Percentiles rank a stretch among this genome's conserved stretches.
Evolutionary conservation across 2,329 filamentous ascomycete species (phyloP).

Genomic region (Amylocarpus encephaloides): DNA sequence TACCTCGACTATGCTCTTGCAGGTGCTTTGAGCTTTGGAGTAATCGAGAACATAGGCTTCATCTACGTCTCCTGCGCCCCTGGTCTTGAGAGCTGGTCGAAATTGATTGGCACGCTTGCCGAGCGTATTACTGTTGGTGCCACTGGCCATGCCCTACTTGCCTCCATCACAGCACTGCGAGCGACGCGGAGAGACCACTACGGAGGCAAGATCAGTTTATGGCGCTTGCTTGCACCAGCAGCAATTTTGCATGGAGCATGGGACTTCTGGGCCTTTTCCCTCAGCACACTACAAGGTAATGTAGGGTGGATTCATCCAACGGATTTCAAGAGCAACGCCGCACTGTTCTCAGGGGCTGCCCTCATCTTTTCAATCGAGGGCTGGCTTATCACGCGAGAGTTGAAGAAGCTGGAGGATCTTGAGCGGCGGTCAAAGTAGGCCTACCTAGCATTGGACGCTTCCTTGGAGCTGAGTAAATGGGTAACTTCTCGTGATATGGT

Average conservation of each 20-base stretch:
- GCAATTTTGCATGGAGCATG: conserved; percentile 8
- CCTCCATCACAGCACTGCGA: conserved; percentile 10
- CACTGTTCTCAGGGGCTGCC: too few species aligned
- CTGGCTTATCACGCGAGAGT: too few species aligned
- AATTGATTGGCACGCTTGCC: conserved; percentile 1
- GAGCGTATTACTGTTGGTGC: too few species aligned
- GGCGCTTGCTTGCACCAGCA: conserved; percentile 8
- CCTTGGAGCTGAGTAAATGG: too few species aligned
- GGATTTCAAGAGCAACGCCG: neutral
- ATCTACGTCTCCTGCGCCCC: conserved; percentile 4
- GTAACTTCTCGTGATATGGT: too few species aligned
- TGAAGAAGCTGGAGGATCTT: too few species aligned
- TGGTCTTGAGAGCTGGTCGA: neutral
- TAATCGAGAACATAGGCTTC: conserved; percentile 9
- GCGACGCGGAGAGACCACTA: conserved; percentile 10
- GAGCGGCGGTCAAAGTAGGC: too few species aligned
- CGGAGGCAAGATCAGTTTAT: conserved; percentile 10
- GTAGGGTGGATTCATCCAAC: conserved; percentile 14
- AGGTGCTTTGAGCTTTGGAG: conserved; percentile 8
- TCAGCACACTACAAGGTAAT: conserved; percentile 12
- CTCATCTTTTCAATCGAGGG: too few species aligned
- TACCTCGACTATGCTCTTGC: conserved; percentile 11
- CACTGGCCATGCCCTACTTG: neutral
- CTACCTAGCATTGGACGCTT: too few species aligned
- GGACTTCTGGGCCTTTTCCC: conserved; percentile 6